A percentile compares a stretch with the other conserved stretches of the same genome.
Evolutionary conservation across 2,329 filamentous ascomycete genomes (phyloP).

Genomic region (Phialemoniopsis sp.): DNA sequence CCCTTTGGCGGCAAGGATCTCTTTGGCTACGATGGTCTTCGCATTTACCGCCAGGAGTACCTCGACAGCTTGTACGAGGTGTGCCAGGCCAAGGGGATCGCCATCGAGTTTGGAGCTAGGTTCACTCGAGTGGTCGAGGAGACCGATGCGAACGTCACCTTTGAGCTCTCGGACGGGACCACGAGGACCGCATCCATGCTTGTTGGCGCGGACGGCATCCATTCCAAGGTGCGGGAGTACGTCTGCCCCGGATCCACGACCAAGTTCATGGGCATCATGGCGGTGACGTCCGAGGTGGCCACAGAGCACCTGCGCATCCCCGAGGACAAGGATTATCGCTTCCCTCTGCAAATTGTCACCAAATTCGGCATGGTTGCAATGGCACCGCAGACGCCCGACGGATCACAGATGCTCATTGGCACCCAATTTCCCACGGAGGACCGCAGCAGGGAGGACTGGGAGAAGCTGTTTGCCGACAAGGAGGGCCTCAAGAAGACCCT

Average conservation of each 20-base stretch:
- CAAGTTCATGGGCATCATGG: slow-evolving; percentile 42
- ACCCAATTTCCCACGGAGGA: slow-evolving; percentile 33
- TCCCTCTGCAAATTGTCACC: slow-evolving; percentile 38
- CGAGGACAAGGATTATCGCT: slow-evolving; percentile 20
- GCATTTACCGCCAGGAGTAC: slow-evolving; percentile 49
- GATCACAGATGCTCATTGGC: slow-evolving; percentile 43
- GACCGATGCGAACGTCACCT: slow-evolving; percentile 31
- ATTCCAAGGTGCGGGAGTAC: slow-evolving; percentile 39
- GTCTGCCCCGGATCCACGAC: slow-evolving; percentile 44
- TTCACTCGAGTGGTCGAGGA: slow-evolving; percentile 39
- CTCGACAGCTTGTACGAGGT: slow-evolving; percentile 36
- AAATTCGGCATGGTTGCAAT: slow-evolving; percentile 43
- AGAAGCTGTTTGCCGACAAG: slow-evolving; percentile 31
- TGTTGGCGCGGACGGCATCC: slow-evolving; percentile 49
- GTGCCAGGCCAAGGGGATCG: slow-evolving; percentile 22
- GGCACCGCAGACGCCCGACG: slow-evolving; percentile 41
- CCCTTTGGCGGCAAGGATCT: slow-evolving; percentile 40
- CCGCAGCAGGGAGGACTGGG: slow-evolving; percentile 36
- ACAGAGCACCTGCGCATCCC: slow-evolving; percentile 28
- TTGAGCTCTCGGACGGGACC: slow-evolving; percentile 42
- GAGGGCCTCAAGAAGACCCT: slow-evolving; percentile 26
- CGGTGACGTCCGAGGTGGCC: slow-evolving; percentile 23
- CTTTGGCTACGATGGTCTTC: slow-evolving; percentile 49
- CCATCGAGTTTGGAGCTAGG: slow-evolving; percentile 41
- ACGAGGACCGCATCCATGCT: slow-evolving; percentile 32